A percentile compares a stretch with the other conserved stretches of the same genome.
Conservation (phyloP, 352 stramenopile species). For the Phytopythium sindhum region DNA sequence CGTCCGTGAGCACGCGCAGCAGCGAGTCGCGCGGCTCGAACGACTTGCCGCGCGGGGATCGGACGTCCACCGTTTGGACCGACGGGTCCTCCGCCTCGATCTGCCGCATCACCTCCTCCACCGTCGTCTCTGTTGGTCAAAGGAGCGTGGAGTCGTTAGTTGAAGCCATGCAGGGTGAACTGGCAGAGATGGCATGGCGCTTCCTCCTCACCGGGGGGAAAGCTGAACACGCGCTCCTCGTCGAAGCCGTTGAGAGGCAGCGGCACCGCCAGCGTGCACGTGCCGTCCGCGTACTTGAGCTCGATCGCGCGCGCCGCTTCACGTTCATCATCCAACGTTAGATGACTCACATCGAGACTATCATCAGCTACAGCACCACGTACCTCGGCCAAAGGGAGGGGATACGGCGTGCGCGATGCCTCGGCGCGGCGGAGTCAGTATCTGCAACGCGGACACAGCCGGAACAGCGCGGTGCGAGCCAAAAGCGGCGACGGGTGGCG, state of each 20-base stretch:
- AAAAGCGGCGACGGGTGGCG: not conserved
- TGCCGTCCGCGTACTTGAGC: constrained; percentile 79
- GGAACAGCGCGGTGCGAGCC: not conserved
- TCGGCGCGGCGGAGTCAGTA: not conserved
- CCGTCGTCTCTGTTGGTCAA: constrained; percentile 56
- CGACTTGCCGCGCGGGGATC: constrained; percentile 47
- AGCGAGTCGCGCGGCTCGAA: constrained; percentile 66
- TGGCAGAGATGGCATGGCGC: too few species aligned
- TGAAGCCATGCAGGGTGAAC: too few species aligned
- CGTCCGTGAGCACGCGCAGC: constrained; percentile 65
- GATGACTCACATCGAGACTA: not conserved
- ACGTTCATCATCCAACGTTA: not conserved
- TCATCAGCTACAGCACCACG: not conserved
- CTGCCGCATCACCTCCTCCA: constrained; percentile 66
- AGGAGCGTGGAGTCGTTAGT: not conserved
- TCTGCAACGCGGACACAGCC: not conserved
- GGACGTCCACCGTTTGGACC: constrained; percentile 65
- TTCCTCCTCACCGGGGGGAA: constrained; percentile 39
- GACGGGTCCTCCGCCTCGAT: constrained; percentile 77
- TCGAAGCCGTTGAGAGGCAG: constrained; percentile 77
- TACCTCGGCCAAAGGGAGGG: not conserved
- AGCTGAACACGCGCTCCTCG: constrained; percentile 76
- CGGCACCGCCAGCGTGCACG: constrained; percentile 69
- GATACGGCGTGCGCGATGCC: not conserved
- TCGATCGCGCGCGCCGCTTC: constrained; percentile 48